Conservation (phyloP, 306 rosid genomes). For the Pyrus pyrifolia region DNA sequence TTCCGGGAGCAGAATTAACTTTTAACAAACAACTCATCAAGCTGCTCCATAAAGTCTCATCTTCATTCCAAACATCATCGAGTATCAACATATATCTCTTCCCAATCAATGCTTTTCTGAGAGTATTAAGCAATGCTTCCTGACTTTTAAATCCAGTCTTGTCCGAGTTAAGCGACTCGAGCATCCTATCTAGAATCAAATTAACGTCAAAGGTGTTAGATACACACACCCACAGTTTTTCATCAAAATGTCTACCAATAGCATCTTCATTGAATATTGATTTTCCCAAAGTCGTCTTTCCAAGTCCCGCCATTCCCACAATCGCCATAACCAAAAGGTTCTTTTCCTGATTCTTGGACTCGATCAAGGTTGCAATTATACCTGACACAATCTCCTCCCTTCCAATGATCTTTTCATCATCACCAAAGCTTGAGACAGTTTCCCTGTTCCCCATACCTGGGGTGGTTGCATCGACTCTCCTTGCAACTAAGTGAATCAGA, state of each 20-base stretch:
- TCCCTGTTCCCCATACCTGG: background rate
- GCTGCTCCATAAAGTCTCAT: background rate
- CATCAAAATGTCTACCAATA: background rate
- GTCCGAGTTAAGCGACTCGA: background rate
- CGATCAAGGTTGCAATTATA: background rate
- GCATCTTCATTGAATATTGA: background rate
- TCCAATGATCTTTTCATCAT: background rate
- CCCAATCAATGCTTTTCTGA: background rate
- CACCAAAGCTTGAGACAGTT: background rate
- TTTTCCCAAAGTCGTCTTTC: conserved; percentile 16
- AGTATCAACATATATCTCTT: conserved; percentile 18
- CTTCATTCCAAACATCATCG: conserved; percentile 28
- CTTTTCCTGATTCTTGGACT: background rate
- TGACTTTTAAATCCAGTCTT: background rate
- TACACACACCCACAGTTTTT: conserved; percentile 19
- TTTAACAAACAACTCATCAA: conserved; percentile 1
- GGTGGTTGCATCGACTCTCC: background rate
- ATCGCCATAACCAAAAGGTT: conserved; percentile 4
- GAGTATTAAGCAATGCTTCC: conserved; percentile 1
- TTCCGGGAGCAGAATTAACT: background rate
- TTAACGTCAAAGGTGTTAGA: conserved; percentile 6
- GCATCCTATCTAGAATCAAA: background rate
- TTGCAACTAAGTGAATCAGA: background rate
- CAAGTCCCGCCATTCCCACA: conserved; percentile 21
- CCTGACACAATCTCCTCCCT: background rate